A percentile compares a stretch with the other conserved stretches of the same genome.
Evolutionary conservation across 2,329 filamentous ascomycete genomes (phyloP).

Genomic region (Metarhizium brunneum): DNA sequence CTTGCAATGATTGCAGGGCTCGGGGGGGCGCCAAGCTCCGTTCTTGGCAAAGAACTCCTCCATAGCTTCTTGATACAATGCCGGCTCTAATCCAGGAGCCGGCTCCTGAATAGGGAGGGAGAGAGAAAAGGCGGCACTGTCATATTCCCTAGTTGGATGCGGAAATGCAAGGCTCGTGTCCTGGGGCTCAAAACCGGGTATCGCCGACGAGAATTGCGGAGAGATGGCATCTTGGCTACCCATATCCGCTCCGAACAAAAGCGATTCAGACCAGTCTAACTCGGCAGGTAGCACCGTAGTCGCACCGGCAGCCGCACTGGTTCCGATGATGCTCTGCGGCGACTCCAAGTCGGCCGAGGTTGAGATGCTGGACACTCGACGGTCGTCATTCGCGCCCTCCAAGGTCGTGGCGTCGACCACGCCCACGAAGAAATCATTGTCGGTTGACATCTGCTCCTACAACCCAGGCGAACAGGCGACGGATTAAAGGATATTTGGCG

Average conservation of each 20-base stretch:
- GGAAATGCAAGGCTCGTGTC: constrained; percentile 1
- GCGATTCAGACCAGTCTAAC: constrained; percentile 6
- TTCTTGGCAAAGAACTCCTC: constrained; percentile 30
- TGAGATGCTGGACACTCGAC: background rate
- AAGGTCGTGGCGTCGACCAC: constrained; percentile 1
- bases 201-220: background rate
- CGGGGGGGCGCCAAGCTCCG: constrained; percentile 30
- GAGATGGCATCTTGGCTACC: background rate
- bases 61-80: constrained; percentile 14
- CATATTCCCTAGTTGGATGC: background rate
- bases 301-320: background rate
- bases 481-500: background rate
- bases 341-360: background rate
- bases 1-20: constrained; percentile 35
- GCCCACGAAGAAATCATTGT: constrained; percentile 4
- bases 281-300: background rate
- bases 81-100: background rate
- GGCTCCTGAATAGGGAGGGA: background rate
- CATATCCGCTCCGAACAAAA: constrained; percentile 4
- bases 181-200: constrained; percentile 2
- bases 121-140: background rate
- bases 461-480: background rate
- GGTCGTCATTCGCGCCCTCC: too few relatives aligned
- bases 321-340: background rate
- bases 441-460: constrained; percentile 2